Percentiles rank a stretch among this genome's conserved stretches.
Conservation (phyloP, 108 stramenopile genomes). For the Nitzschia inconspicua region DNA sequence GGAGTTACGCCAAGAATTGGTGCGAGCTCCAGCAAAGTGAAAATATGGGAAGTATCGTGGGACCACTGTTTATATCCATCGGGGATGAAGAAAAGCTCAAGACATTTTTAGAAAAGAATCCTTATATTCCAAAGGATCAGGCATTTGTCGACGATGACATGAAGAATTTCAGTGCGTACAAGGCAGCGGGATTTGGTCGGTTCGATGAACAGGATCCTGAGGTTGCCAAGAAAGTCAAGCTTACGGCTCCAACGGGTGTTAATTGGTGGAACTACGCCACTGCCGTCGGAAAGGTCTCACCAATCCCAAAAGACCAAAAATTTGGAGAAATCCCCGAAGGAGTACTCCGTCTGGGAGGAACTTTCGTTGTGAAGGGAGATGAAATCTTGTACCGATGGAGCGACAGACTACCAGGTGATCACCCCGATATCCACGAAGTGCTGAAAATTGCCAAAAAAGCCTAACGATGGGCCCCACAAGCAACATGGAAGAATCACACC, state of each 20-base stretch:
- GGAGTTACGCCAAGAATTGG: conserved; percentile 83
- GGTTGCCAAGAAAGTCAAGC: conserved; percentile 43
- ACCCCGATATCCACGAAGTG: conserved; percentile 67
- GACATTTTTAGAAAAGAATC: conserved; percentile 70
- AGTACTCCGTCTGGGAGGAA: conserved; percentile 82
- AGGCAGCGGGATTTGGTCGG: conserved; percentile 56
- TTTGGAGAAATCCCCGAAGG: conserved; percentile 79
- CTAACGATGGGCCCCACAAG: no score
- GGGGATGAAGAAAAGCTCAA: conserved; percentile 69
- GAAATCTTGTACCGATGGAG: conserved; percentile 74
- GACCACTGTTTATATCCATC: conserved; percentile 78
- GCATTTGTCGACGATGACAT: conserved; percentile 72
- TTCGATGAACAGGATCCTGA: conserved; percentile 46
- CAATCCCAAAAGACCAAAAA: conserved; percentile 58
- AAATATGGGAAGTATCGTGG: conserved; percentile 25
- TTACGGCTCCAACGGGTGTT: conserved; percentile 31
- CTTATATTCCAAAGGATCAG: conserved; percentile 38
- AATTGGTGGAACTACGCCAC: conserved; percentile 53
- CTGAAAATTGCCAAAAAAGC: conserved; percentile 40
- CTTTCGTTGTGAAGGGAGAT: conserved; percentile 74
- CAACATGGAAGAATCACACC: no score
- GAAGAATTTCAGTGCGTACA: conserved; percentile 53
- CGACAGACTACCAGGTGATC: conserved; percentile 79
- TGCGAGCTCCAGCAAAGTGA: conserved; percentile 58
- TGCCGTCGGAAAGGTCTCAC: conserved; percentile 57